Base-by-base conservation (phyloP, 495 filamentous ascomycete genomes). In the Oidiodendron maius region DNA sequence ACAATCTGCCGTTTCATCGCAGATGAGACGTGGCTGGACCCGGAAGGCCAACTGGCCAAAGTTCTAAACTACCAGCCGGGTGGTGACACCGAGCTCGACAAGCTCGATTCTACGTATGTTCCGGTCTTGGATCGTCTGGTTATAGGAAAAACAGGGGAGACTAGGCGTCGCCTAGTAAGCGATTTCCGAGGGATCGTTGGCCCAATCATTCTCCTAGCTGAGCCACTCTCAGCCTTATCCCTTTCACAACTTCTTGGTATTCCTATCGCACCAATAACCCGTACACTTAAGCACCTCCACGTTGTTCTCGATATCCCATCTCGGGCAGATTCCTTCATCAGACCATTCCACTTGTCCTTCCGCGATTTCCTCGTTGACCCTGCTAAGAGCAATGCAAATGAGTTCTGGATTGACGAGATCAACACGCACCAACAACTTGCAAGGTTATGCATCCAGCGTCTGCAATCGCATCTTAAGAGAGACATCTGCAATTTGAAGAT, bases 1-100 rank as follows among this genome's bases (percentile, higher is more conserved):
- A 72, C 69, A 20, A 57, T 58, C 8, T 72, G 65, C 42, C 61
- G 65, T 12, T 74, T 67, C 40, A 57, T 70, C 20, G 17, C 44
- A 9, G 61, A 64, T 20, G 20, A 35, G 17, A 48, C 23, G 36
- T 47, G 46, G 24, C n/a, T n/a, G n/a, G 36, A 60, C 35, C 65
- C 57, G 18, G 18, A 22, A 20, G 40, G 21, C 10, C 36, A 39
- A 17, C 15, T 39, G 8, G 18, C 5, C 5, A 39, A 16, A 17
- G 36, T 39, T 5, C 36, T 8, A 39, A 16, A 16, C 8, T 39
- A 6, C 18, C 36, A 39, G 15, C n/a, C n/a, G n/a, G n/a, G n/a
- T n/a, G 5, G 5, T 39, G 5, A 17, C 8, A 39, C 6, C 36
- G 11, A 39, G 18, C 11, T 5, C 11, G 12, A 10, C 5, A 6